Evolutionary conservation across 306 rosid species (phyloP), one percentile per base, ranked within the genome.

Genomic region (Rosa rugosa): DNA sequence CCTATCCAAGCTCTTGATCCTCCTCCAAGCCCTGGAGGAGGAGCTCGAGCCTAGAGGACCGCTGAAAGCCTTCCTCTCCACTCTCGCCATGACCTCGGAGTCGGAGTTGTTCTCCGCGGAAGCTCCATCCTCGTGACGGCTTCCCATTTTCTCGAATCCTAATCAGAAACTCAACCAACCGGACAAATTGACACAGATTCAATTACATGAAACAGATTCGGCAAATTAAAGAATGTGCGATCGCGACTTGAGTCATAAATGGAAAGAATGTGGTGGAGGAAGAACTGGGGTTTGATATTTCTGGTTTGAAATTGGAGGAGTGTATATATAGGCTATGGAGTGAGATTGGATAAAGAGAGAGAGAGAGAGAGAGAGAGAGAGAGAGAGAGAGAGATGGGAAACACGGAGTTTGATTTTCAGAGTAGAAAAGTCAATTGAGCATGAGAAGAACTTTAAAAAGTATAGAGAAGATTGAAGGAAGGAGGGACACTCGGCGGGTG

Each of bases 41-140:
- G 71, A 64, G 5, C 69, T 38, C 1, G 67, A 27, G 12, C 66
- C 57, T 5, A 85, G 72, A 71, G 89, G 89, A 2, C 89, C 86
- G 69, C 89, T 85, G 75, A 85, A 85, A 5, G 80, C 83, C 14
- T 23, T 65, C 36, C 51, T 77, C 56, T 69, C 25, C 6, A 44
- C 31, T 72, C 65, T 9, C 0, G 18, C 5, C 62, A 50, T 0
- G 12, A 60, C 18, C 62, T 69, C 42, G 6, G 71, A 47, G 17
- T 83, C 86, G 6, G 77, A 59, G 42, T 10, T 64, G 50, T 36
- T 44, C 17, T 67, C 71, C 56, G 44, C 9, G 42, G 38, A 25
- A 14, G 65, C 2, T 66, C 46, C 18, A 14, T 63, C 71, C 71
- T 75, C 71, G 31, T 62, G 60, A 36, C 36, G 79, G 10, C 75